A percentile compares a stretch with the other conserved stretches of the same genome.
Conservation (phyloP, 2,329 filamentous ascomycete species). For the Cryphonectria nitschkei region DNA sequence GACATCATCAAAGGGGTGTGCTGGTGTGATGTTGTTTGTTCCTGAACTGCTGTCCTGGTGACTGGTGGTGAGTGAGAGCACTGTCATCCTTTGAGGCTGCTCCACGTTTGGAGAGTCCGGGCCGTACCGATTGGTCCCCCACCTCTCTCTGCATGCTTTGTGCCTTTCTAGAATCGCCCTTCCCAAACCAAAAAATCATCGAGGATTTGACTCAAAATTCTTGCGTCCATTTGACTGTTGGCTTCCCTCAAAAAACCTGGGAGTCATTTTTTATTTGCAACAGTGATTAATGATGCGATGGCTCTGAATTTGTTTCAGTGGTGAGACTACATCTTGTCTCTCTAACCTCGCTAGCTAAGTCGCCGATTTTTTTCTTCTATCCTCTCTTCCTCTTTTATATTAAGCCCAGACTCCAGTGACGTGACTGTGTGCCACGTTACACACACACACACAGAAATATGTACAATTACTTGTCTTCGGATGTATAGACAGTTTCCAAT, state of each 20-base stretch:
- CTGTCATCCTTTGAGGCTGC: constrained; percentile 11
- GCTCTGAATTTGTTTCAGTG: not conserved
- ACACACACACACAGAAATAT: constrained; percentile 5
- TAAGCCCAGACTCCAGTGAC: constrained; percentile 18
- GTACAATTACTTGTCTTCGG: constrained; percentile 8
- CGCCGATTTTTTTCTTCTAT: constrained; percentile 1
- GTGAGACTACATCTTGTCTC: not conserved
- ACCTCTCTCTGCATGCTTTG: not conserved
- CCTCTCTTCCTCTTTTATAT: not conserved
- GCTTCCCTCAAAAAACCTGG: no score
- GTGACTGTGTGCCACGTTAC: constrained; percentile 1
- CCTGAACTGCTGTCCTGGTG: not conserved
- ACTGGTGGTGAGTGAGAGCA: not conserved
- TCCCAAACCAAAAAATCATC: not conserved
- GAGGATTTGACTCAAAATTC: not conserved
- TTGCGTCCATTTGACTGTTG: not conserved
- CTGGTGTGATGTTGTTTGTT: not conserved
- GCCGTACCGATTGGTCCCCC: not conserved
- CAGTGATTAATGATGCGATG: not conserved
- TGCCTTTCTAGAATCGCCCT: not conserved
- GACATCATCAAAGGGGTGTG: not conserved
- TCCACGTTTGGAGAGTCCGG: not conserved
- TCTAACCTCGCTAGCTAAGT: not conserved
- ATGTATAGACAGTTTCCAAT: not conserved
- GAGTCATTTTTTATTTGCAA: not conserved